phyloP scores from a whole-genome alignment of 1,284 basidiomycete species.

The Heterobasidion irregulare region DNA sequence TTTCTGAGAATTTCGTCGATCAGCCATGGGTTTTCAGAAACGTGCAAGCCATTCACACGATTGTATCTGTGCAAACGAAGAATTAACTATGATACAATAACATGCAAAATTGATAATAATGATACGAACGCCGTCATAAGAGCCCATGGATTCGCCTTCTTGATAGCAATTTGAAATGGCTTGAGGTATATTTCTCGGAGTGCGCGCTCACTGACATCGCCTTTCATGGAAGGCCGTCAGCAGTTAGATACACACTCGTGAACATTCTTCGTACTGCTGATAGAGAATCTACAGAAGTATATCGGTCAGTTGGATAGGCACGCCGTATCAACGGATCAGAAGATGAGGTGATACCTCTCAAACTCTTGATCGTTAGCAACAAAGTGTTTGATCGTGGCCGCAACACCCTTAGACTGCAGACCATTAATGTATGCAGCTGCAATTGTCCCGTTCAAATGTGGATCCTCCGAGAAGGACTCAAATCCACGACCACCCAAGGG shows the following conservation, averaged over 20 bases:
- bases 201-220: slow-evolving; percentile 47
- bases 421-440: slow-evolving; percentile 60
- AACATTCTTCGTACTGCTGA: slow-evolving; percentile 30
- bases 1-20: slow-evolving; percentile 52
- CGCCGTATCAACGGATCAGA: no score
- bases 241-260: neutral
- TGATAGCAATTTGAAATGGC: slow-evolving; percentile 64
- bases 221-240: slow-evolving; percentile 12
- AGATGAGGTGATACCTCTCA: slow-evolving; percentile 24
- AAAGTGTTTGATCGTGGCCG: slow-evolving; percentile 42
- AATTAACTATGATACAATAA: neutral
- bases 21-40: slow-evolving; percentile 48
- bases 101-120: neutral
- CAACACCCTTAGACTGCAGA: slow-evolving; percentile 54
- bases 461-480: slow-evolving; percentile 45
- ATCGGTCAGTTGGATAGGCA: no score
- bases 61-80: slow-evolving; percentile 37
- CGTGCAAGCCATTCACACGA: slow-evolving; percentile 54
- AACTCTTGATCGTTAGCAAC: slow-evolving; percentile 46
- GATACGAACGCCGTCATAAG: slow-evolving; percentile 49
- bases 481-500: slow-evolving; percentile 42
- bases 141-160: slow-evolving; percentile 47
- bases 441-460: slow-evolving; percentile 29
- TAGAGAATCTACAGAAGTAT: slow-evolving; percentile 31
- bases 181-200: slow-evolving; percentile 67